Percentiles rank a stretch among this genome's conserved stretches.
Evolutionary conservation across 257 asterid species (phyloP).

Genomic region (Hygrophila difformis): DNA sequence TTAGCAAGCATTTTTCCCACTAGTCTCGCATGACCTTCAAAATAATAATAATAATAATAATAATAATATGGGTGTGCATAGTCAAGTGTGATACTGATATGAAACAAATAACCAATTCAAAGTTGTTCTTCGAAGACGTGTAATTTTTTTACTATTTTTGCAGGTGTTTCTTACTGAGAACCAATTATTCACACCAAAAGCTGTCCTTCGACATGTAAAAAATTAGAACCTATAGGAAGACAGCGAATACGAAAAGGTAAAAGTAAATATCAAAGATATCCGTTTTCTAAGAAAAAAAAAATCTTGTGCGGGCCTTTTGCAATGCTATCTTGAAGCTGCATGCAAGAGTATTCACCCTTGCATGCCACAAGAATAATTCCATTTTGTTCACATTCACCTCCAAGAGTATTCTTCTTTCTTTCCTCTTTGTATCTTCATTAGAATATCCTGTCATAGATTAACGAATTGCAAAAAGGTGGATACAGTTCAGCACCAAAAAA

Average conservation of each 20-base stretch:
- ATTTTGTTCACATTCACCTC: conserved; percentile 28
- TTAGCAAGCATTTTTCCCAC: conserved; percentile 86
- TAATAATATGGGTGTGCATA: conserved; percentile 2
- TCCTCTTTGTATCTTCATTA: conserved; percentile 73
- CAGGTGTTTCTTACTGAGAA: too few relatives aligned
- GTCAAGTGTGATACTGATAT: too few relatives aligned
- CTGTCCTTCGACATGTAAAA: not conserved
- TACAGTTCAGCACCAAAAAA: not conserved
- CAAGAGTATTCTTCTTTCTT: conserved; percentile 45
- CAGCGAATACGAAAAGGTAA: not conserved
- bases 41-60: too few relatives aligned
- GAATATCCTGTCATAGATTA: conserved; percentile 57
- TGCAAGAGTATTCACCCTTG: conserved; percentile 86
- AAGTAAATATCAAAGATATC: too few relatives aligned
- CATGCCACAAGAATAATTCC: conserved; percentile 82
- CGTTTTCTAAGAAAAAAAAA: conserved; percentile 9
- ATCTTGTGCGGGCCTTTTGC: conserved; percentile 67
- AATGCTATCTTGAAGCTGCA: conserved; percentile 89
- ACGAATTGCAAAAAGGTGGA: conserved; percentile 10
- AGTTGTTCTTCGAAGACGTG: too few relatives aligned
- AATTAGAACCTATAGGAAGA: too few relatives aligned
- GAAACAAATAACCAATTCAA: too few relatives aligned
- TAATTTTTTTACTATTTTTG: too few relatives aligned
- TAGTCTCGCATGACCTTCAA: conserved; percentile 82
- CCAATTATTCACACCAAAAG: not conserved